These are phyloP conservation scores for Physaria fendleri DNA, from an alignment of 345 rosid genomes.

Conservation along the genomic window DNA sequence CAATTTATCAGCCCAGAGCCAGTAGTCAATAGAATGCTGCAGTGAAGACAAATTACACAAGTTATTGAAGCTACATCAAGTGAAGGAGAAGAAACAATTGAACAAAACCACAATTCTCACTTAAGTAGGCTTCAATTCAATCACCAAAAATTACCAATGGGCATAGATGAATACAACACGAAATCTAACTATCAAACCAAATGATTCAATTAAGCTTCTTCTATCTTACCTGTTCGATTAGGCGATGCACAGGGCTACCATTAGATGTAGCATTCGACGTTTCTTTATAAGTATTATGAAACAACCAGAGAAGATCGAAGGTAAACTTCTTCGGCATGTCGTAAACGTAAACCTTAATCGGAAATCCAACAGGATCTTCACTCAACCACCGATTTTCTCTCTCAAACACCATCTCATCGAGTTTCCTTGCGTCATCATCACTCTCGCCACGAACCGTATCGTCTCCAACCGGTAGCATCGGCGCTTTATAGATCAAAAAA, in stretches of 20 bases:
- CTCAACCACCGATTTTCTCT: slow-evolving; percentile 41
- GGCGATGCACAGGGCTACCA: slow-evolving; percentile 95
- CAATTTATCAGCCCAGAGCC: slow-evolving; percentile 82
- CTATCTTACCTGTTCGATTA: slow-evolving; percentile 73
- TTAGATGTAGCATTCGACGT: slow-evolving; percentile 87
- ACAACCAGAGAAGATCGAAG: slow-evolving; percentile 69
- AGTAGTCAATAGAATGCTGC: slow-evolving; percentile 93
- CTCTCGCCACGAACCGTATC: slow-evolving; percentile 31
- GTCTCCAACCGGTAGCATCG: slow-evolving; percentile 30
- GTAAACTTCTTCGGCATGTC: slow-evolving; percentile 89
- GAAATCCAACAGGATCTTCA: slow-evolving; percentile 40
- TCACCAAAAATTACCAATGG: neutral
- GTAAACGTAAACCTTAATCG: slow-evolving; percentile 78
- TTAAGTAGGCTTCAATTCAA: neutral
- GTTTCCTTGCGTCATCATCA: slow-evolving; percentile 31
- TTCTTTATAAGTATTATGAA: slow-evolving; percentile 56
- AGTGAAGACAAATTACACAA: neutral
- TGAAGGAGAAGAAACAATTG: neutral
- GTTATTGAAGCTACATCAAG: neutral
- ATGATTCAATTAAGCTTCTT: neutral
- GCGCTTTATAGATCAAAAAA: slow-evolving; percentile 37
- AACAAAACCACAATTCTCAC: neutral
- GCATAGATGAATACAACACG: neutral
- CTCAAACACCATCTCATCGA: slow-evolving; percentile 40
- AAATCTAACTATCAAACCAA: neutral